Conservation (phyloP, 2,329 filamentous ascomycete genomes). For the Aspergillus sp. region DNA sequence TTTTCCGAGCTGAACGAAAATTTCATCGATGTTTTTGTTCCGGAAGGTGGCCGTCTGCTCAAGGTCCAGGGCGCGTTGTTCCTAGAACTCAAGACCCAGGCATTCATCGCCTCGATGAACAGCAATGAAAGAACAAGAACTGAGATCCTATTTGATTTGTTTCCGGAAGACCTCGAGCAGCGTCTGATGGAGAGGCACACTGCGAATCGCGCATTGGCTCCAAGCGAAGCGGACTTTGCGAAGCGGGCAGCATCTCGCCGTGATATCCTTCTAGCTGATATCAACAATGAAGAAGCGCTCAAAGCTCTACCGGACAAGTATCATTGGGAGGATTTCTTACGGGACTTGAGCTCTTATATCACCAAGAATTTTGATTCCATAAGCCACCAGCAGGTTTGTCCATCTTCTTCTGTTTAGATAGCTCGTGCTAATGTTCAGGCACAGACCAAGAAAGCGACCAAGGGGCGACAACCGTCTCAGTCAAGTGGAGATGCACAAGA, state of each 20-base stretch:
- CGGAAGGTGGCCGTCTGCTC: constrained; percentile 50
- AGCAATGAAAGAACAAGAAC: constrained; percentile 50
- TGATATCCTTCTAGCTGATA: constrained; percentile 50
- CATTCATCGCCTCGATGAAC: constrained; percentile 56
- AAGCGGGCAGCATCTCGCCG: constrained; percentile 48
- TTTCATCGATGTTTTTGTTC: constrained; percentile 59
- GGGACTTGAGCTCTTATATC: constrained; percentile 53
- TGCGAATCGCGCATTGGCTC: constrained; percentile 48
- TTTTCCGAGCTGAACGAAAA: constrained; percentile 58
- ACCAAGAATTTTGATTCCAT: constrained; percentile 52
- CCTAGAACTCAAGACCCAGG: constrained; percentile 61
- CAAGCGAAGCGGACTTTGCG: constrained; percentile 56
- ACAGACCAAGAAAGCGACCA: constrained; percentile 34
- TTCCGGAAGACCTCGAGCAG: constrained; percentile 51
- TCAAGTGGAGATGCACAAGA: constrained; percentile 34
- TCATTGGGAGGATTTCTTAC: constrained; percentile 57
- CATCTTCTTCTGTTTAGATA: not conserved
- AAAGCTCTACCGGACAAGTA: constrained; percentile 52
- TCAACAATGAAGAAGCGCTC: constrained; percentile 45
- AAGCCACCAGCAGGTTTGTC: constrained; percentile 40
- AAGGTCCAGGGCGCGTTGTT: constrained; percentile 56
- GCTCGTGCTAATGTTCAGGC: constrained; percentile 14
- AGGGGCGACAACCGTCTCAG: constrained; percentile 30
- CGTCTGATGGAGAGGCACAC: constrained; percentile 49
- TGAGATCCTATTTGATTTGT: constrained; percentile 53